Conservation (phyloP, 2,329 filamentous ascomycete genomes). For the Sporothrix protearum region DNA sequence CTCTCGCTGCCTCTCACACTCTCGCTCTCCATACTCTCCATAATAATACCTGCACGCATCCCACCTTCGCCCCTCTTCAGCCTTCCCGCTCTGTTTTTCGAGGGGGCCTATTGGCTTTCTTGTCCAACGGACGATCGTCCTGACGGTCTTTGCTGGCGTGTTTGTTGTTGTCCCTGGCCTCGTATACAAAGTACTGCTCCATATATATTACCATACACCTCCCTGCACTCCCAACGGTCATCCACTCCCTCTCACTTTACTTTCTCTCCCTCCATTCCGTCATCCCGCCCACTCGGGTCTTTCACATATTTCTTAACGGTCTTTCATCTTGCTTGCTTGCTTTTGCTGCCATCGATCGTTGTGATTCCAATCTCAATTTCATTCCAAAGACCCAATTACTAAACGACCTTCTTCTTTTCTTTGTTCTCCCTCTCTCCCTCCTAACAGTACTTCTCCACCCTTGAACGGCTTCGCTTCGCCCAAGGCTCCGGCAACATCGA, state of each 20-base stretch:
- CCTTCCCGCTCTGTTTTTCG: background rate
- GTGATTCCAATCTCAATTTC: background rate
- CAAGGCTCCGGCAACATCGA: slow-evolving; percentile 41
- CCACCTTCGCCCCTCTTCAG: background rate
- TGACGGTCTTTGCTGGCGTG: background rate
- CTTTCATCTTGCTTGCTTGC: background rate
- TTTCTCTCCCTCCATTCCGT: slow-evolving; percentile 20
- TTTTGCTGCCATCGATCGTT: background rate
- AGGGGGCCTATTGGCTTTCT: background rate
- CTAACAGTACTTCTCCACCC: slow-evolving; percentile 66
- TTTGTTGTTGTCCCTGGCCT: background rate
- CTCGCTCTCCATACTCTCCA: background rate
- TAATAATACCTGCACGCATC: background rate
- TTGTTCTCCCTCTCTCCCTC: background rate
- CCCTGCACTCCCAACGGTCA: background rate
- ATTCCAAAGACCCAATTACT: slow-evolving; percentile 23
- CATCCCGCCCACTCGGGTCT: background rate
- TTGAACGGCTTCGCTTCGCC: slow-evolving; percentile 66
- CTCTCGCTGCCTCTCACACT: background rate
- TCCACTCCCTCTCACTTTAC: slow-evolving; percentile 9
- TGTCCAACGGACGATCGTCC: background rate
- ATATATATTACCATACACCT: background rate
- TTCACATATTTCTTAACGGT: background rate
- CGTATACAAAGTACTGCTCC: background rate
- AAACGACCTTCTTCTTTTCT: slow-evolving; percentile 24